These are phyloP conservation scores for Deinandra increscens DNA, from an alignment of 129 eudicot species.

Conservation along the genomic window DNA sequence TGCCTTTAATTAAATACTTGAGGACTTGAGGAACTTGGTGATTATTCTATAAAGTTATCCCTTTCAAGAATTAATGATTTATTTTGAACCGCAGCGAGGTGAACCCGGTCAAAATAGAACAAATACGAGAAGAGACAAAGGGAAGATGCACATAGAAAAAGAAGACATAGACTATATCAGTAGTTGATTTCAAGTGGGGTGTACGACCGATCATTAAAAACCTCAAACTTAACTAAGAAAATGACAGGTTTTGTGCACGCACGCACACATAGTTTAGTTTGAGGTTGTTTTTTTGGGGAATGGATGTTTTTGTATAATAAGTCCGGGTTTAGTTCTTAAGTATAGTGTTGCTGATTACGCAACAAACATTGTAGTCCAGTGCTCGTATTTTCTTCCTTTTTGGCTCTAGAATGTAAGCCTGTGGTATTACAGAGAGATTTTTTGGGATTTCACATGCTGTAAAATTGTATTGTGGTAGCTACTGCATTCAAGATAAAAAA, in stretches of 20 bases:
- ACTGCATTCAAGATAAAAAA: neutral
- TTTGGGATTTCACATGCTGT: neutral
- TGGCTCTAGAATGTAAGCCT: neutral
- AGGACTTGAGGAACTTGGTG: too few species aligned
- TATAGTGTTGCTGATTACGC: constrained; percentile 5
- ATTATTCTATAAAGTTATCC: too few species aligned
- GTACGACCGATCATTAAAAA: neutral
- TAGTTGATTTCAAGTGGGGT: constrained; percentile 21
- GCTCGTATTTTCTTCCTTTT: neutral
- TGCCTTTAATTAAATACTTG: too few species aligned
- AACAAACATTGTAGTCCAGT: neutral
- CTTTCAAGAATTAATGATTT: neutral
- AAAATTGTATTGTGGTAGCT: too few species aligned
- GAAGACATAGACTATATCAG: constrained; percentile 60
- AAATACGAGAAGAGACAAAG: constrained; percentile 55
- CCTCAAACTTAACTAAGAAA: neutral
- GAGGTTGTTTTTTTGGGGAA: neutral
- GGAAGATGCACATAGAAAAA: constrained; percentile 66
- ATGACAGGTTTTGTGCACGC: neutral
- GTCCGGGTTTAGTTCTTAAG: neutral
- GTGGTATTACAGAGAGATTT: neutral
- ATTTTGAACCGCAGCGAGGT: constrained; percentile 53
- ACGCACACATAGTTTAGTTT: neutral
- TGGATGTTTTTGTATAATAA: constrained; percentile 21
- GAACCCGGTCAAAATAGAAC: constrained; percentile 58